A percentile compares a stretch with the other conserved stretches of the same genome.
Conservation (phyloP, 129 eudicot genomes). For the Pulicaria dysenterica region DNA sequence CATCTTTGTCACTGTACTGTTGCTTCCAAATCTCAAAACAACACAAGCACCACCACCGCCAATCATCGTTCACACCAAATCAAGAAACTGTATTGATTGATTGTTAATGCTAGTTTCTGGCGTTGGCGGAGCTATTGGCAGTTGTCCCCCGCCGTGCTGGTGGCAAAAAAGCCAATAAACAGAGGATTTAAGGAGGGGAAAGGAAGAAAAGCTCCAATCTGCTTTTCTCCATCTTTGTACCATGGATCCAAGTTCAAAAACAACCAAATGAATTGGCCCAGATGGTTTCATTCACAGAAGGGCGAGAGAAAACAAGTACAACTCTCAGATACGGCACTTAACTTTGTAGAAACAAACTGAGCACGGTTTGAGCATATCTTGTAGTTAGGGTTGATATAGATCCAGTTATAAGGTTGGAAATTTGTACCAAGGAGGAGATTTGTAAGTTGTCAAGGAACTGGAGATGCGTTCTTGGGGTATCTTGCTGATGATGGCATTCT, state of each 20-base stretch:
- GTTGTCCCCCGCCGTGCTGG: neutral
- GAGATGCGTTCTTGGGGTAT: constrained; percentile 68
- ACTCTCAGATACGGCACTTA: neutral
- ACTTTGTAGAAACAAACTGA: constrained; percentile 22
- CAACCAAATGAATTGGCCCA: constrained; percentile 21
- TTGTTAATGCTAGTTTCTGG: constrained; percentile 14
- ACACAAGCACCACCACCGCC: constrained; percentile 18
- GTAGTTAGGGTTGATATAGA: constrained; percentile 33
- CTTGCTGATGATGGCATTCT: constrained; percentile 73
- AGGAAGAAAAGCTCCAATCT: constrained; percentile 23
- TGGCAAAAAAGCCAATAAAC: constrained; percentile 3
- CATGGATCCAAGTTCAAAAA: constrained; percentile 19
- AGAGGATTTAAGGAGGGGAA: neutral
- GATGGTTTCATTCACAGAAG: constrained; percentile 19
- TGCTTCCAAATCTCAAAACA: constrained; percentile 21
- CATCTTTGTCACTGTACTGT: constrained; percentile 21
- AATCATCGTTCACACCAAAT: constrained; percentile 29
- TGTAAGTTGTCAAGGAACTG: constrained; percentile 52
- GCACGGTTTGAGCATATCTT: neutral
- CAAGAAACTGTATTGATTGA: constrained; percentile 20
- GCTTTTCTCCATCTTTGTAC: constrained; percentile 36
- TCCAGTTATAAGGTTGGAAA: constrained; percentile 25
- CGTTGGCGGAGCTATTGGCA: constrained; percentile 22
- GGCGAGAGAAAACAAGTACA: neutral
- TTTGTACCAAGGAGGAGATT: constrained; percentile 7